phyloP scores from a whole-genome alignment of 352 stramenopile genomes.

The Globisporangium apiculatum region DNA sequence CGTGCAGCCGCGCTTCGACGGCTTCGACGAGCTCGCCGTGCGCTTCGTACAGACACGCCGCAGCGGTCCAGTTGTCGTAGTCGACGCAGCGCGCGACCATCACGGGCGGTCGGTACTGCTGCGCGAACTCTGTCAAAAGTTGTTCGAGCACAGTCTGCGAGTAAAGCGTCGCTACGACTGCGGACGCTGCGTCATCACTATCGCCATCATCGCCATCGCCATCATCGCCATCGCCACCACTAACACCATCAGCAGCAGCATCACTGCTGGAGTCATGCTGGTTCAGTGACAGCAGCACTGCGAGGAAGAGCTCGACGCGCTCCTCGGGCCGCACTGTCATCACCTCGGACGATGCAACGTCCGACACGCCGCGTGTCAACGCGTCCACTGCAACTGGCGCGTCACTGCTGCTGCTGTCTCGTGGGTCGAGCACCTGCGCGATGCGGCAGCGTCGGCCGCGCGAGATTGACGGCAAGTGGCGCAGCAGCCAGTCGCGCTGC shows the following conservation, averaged over 20 bases:
- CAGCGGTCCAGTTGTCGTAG: conserved; percentile 76
- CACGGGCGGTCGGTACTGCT: conserved; percentile 66
- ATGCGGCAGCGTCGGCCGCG: conserved; percentile 27
- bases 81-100: conserved; percentile 76
- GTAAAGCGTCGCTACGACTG: conserved; percentile 13
- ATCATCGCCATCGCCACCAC: neutral
- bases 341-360: conserved; percentile 43
- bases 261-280: neutral
- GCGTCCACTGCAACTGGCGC: neutral
- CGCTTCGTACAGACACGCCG: conserved; percentile 69
- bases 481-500: conserved; percentile 70
- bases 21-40: conserved; percentile 77
- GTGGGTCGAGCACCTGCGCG: conserved; percentile 38
- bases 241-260: no score
- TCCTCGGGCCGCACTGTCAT: conserved; percentile 37
- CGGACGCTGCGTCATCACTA: neutral
- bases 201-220: neutral
- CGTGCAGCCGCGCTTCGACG: conserved; percentile 74
- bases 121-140: conserved; percentile 44
- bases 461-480: conserved; percentile 38
- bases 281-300: conserved; percentile 59
- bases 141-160: conserved; percentile 48
- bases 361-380: conserved; percentile 1
- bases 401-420: neutral
- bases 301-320: conserved; percentile 71